A percentile compares a stretch with the other conserved stretches of the same genome.
Evolutionary conservation across 441 rosid species (phyloP).

Genomic region (Bruguiera hainesii): DNA sequence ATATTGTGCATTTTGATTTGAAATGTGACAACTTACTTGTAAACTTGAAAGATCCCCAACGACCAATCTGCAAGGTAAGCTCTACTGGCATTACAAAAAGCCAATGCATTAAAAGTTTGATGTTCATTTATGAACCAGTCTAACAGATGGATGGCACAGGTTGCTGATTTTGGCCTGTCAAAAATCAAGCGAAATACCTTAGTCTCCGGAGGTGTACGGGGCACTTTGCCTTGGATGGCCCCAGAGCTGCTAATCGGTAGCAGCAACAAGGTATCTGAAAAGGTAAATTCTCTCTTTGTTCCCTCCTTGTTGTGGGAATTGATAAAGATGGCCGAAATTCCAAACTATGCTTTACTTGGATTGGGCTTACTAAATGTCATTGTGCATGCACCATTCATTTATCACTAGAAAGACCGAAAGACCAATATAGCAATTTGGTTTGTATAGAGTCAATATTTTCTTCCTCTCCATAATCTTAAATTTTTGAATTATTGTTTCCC

Average conservation of each 20-base stretch:
- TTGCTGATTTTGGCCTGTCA: constrained; percentile 70
- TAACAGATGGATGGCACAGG: constrained; percentile 37
- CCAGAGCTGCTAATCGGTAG: constrained; percentile 78
- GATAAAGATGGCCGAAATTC: too few species aligned
- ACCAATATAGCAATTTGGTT: background rate
- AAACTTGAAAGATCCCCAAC: constrained; percentile 86
- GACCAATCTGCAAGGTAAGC: constrained; percentile 96
- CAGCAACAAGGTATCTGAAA: constrained; percentile 73
- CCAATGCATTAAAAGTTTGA: background rate
- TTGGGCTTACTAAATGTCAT: too few species aligned
- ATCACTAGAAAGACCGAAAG: too few species aligned
- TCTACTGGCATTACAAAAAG: background rate
- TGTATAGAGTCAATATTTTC: background rate
- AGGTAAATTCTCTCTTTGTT: constrained; percentile 33
- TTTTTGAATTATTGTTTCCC: background rate
- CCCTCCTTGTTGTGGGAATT: too few species aligned
- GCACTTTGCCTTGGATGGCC: constrained; percentile 93
- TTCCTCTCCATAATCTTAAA: background rate
- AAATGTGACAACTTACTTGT: constrained; percentile 98
- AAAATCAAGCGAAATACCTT: constrained; percentile 78
- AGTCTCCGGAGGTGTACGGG: constrained; percentile 84
- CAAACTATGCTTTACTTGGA: too few species aligned
- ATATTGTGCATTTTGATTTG: constrained; percentile 94
- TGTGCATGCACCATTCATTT: too few species aligned
- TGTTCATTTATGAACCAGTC: background rate